Evolutionary conservation across 73 alveolate species (phyloP), one percentile per base, ranked within the genome.

Genomic region (Uronychia binucleata): DNA sequence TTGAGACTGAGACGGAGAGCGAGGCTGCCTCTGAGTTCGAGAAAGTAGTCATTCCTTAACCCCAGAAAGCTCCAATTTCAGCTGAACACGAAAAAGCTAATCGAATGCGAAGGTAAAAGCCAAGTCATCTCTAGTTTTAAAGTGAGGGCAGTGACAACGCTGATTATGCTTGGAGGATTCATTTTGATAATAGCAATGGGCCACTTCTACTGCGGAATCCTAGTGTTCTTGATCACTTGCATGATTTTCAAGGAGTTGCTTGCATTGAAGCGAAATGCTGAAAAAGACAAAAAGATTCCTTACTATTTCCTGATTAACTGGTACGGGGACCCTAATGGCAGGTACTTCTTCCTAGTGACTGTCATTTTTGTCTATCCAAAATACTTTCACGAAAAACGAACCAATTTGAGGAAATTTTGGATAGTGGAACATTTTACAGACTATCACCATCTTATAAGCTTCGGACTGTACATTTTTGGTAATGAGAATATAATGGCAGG

Each of bases 171-270:
- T 26, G 79, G 84, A 27, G 95, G 94, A 28, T 94, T 98, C 91
- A 74, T 94, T 67, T 59, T 84, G 32, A 94, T 94, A 58, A 75
- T 96, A 74, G 82, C 96, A 34, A 81, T 90, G 78, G 99, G 99
- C 30, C 99, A 98, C 82, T 74, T 95, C 74, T 98, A 98, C 90
- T 91, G 98, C 59, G 87, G 96, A 0, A 75, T 89, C 58, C 77
- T 97, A 57, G 98, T 97, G 57, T 59, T 93, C 57, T 33, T 77
- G 8, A 77, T 89, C 46, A 30, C 85, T 31, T 78, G 87, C 33
- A 26, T 91, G 28, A 96, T 96, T n/a, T 97, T 91, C 91, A 93
- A 93, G 80, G 99, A 98, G 86, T 85, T 98, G 33, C 81, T 97
- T 13, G 92, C 95, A 59, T 87, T 98, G 58, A 96, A 97, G 82